Base-by-base conservation (phyloP, 352 stramenopile species). In the Peronospora farinosa region DNA sequence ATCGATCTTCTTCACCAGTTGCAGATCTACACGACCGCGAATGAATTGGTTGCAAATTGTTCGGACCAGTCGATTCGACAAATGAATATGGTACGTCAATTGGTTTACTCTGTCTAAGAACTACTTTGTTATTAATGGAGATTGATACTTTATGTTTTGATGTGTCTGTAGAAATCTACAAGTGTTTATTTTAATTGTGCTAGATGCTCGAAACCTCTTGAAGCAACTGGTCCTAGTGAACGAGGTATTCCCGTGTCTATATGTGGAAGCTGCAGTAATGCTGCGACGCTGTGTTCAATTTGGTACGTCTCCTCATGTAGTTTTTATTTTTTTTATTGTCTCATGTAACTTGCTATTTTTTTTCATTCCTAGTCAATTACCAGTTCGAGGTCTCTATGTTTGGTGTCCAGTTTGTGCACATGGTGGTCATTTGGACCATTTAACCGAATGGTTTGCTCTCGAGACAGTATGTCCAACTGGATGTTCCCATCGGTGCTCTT, bases 351-450 rank as follows among this genome's bases (percentile, higher is more conserved):
- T 56, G 19, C 45, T 47, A 15, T 53, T 7, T 39, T 53, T 7
- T 39, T 45, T 30, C 56, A 42, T 16, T n/a, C 50, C 21, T 63
- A 95, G 84, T 45, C 76, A 95, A 77, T 47, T 91, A 4, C 81
- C 84, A 33, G 87, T 95, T 19, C 80, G 83, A 23, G 86, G 87
- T 39, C 51, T 96, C 5, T 96, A 92, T 46, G 86, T 95, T 4
- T 96, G 87, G 87, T 96, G 87, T 45, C 84, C 87, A 10, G 86
- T 92, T n/a, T 96, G 87, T 52, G 87, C 84, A 2, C 87, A 96
- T 50, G 86, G 84, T 13, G 87, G 87, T 11, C 87, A 96, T 47
- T 50, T 96, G 15, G 67, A 93, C 17, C 82, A 92, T 65, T 55
- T 94, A 23, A 67, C 74, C 1, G 79, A 91, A 27, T 94, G 83